Evolutionary conservation across 116 monocot species (phyloP), one percentile per base, ranked within the genome.

Genomic region (Zostera marina): DNA sequence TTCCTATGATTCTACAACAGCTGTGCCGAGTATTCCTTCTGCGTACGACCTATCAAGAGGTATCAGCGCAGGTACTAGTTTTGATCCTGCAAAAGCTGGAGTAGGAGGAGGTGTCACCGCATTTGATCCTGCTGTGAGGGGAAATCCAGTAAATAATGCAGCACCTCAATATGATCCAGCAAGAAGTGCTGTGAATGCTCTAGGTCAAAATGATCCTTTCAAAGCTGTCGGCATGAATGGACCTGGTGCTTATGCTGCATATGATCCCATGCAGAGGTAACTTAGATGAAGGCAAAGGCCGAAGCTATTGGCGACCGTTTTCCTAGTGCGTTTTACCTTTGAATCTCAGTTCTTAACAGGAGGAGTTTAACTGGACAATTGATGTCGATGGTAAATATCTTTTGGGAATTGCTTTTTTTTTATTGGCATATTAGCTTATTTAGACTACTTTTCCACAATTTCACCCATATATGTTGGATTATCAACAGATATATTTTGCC

Each of bases 111-210:
- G 11, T 25, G 40, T 24, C 16, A 15, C 44, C 17, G 14, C 42
- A n/a, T 61, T 61, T 44, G 68, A 68, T 44, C n/a, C n/a, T n/a
- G 52, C 69, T 19, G 5, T 54, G 0, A 70, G 60, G 24, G 67
- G 53, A 12, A 43, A 53, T 8, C 9, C 15, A 0, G 47, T 15
- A 12, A 26, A 41, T 59, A 59, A 41, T 59, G 44, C 14, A 22
- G 61, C 13, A 9, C 20, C 49, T 26, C 41, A 19, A 12, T 66
- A 66, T 58, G 66, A 58, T 13, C 20, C 43, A 9, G 20, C n/a
- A 23, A 65, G 53, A 11, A 54, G 22, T 54, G 64, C 21, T 15
- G 26, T 44, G 42, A 53, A 10, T 17, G 13, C 6, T 11, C 43
- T 26, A 2, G 44, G 54, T n/a, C n/a, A n/a, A n/a, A n/a, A n/a